Evolutionary conservation across 2,329 filamentous ascomycete species (phyloP).

Genomic region (Calonectria naviculata): DNA sequence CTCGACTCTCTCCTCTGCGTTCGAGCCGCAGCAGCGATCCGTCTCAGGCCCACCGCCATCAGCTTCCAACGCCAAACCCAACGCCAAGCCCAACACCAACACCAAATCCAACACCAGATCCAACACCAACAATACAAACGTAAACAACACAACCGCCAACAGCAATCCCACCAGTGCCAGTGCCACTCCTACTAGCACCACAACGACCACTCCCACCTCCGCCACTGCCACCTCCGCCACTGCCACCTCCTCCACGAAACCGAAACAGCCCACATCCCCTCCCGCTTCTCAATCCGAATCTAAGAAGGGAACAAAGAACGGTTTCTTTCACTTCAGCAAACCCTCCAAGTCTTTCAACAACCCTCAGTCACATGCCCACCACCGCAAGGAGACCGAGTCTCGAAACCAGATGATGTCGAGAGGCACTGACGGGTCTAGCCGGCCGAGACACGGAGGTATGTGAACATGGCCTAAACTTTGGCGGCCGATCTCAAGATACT

Average conservation of each 20-base stretch:
- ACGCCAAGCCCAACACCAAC: background rate
- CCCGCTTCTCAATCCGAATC: constrained; percentile 17
- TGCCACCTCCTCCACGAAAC: constrained; percentile 28
- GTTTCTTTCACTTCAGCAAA: constrained; percentile 65
- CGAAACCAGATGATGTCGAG: constrained; percentile 52
- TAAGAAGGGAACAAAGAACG: constrained; percentile 57
- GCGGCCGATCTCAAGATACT: constrained; percentile 27
- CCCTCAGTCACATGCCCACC: constrained; percentile 36
- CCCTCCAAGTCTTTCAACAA: constrained; percentile 54
- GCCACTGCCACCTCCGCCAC: background rate
- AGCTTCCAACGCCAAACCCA: constrained; percentile 24
- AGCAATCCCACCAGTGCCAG: constrained; percentile 16
- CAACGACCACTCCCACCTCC: background rate
- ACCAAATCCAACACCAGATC: background rate
- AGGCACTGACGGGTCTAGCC: constrained; percentile 46
- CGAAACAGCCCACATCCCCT: constrained; percentile 27
- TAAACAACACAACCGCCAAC: constrained; percentile 14
- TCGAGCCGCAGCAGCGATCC: constrained; percentile 30
- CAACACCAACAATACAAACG: background rate
- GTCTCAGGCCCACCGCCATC: constrained; percentile 32
- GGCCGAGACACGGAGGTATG: constrained; percentile 48
- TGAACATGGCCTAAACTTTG: constrained; percentile 31
- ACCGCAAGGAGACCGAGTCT: constrained; percentile 47
- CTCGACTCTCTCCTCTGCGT: constrained; percentile 41
- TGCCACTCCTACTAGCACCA: background rate